phyloP scores from a whole-genome alignment of 1,284 basidiomycete genomes.

The Coniophora puteana region DNA sequence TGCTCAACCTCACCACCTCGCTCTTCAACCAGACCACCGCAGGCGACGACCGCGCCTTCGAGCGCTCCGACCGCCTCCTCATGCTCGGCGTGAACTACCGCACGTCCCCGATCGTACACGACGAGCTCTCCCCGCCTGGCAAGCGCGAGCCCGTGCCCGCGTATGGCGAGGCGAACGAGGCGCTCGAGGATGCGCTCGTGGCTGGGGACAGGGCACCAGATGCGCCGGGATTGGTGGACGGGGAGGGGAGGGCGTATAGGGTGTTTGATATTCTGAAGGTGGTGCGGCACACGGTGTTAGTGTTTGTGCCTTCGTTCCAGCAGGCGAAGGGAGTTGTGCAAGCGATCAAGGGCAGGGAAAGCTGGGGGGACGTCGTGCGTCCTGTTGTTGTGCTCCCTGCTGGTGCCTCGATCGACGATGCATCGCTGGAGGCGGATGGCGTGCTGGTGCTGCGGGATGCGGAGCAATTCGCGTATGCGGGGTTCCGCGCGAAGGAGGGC shows the following conservation, averaged over 20 bases:
- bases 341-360: neutral
- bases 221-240: conserved; percentile 2
- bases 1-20: conserved; percentile 9
- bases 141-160: neutral
- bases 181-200: neutral
- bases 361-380: neutral
- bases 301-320: neutral
- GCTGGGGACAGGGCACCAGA: conserved; percentile 6
- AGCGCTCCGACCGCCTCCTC: neutral
- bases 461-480: neutral
- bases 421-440: neutral
- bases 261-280: conserved; percentile 7
- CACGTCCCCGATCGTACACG: conserved; percentile 8
- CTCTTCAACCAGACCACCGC: conserved; percentile 3
- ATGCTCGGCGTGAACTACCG: conserved; percentile 11
- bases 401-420: neutral
- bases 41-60: neutral
- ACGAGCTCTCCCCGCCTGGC: neutral
- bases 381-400: neutral
- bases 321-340: neutral
- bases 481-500: neutral
- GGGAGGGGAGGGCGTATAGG: neutral
- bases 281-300: conserved; percentile 3
- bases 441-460: neutral
- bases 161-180: conserved; percentile 1